Base-by-base conservation (phyloP, 2,329 filamentous ascomycete species). In the Zelopaecilomyces penicillatus region DNA sequence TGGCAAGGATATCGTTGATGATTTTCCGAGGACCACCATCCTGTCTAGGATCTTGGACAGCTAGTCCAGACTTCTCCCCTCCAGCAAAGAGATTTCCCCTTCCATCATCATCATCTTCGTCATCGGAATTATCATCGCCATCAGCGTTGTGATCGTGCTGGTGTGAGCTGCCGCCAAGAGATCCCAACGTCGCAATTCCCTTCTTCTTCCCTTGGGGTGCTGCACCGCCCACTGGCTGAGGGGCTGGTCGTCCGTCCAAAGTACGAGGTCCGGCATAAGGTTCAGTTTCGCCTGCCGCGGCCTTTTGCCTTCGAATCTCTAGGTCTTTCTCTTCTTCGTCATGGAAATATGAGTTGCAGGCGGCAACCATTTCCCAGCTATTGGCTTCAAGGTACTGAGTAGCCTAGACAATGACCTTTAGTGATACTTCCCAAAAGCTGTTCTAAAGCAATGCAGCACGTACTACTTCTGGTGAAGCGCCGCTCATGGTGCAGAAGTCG, bases 61-160 rank as follows among this genome's bases (percentile, higher is more conserved):
- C 82, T 38, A 85, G 63, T 0, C 78, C 82, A 30, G 86, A 91
- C 73, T 93, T 93, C 66, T 91, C 87, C 31, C 87, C 87, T 42
- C 87, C 87, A 19, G 87, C 83, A 63, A 90, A 93, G 50, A 90
- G 69, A 57, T 93, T 85, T 49, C 80, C 69, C 5, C 73, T 71
- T 28, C 73, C 71, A 50, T 80, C 74, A 32, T 77, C 70, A 29
- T 82, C 76, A 2, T 82, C 72, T 2, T 75, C 68, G 3, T 74
- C 68, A 2, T 74, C 70, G 27, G 74, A 68, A 6, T 74, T 69
- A n/a, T 77, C 70, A 11, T 81, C 75, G 4, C 76, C 73, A n/a
- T 83, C 76, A 42, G 80, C 76, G 12, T 77, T 70, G 29, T 75
- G 73, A 43, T 82, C 69, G 41, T 76, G 71, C 39, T 78, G 68